Evolutionary conservation across 2,329 filamentous ascomycete species (phyloP).

Genomic region (Ilyonectria sp.): DNA sequence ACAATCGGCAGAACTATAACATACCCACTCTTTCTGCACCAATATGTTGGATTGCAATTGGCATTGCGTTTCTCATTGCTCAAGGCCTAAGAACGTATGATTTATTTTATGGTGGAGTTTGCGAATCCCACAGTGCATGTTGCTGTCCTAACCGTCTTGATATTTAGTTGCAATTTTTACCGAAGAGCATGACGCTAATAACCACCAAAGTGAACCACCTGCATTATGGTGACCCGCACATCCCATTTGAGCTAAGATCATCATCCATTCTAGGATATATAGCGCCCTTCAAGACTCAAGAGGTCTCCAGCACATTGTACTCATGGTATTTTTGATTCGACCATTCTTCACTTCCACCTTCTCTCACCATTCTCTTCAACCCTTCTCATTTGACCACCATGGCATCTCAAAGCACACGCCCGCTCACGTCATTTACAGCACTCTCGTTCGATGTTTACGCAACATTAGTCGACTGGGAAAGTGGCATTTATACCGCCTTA

Average conservation of each 20-base stretch:
- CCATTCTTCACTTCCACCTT: neutral
- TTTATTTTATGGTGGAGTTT: too few relatives aligned
- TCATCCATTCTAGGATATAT: too few relatives aligned
- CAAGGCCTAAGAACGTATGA: too few relatives aligned
- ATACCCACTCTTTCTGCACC: too few relatives aligned
- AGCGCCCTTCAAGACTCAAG: too few relatives aligned
- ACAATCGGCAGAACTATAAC: too few relatives aligned
- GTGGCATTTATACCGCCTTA: conserved; percentile 71
- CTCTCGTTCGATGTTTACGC: conserved; percentile 85
- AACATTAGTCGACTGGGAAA: conserved; percentile 84
- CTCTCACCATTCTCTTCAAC: neutral
- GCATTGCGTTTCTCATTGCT: too few relatives aligned
- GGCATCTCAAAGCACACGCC: neutral
- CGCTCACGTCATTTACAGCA: conserved; percentile 2
- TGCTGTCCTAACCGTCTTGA: neutral
- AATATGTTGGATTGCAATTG: too few relatives aligned
- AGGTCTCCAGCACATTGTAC: too few relatives aligned
- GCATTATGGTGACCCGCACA: neutral
- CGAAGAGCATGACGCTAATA: conserved; percentile 8
- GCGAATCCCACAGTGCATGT: too few relatives aligned
- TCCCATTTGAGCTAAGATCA: neutral
- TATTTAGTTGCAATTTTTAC: neutral
- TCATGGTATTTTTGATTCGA: too few relatives aligned
- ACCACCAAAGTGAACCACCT: neutral
- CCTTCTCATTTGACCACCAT: neutral